Conservation (phyloP, 208 protist genomes). For the Crithidia fasciculata region DNA sequence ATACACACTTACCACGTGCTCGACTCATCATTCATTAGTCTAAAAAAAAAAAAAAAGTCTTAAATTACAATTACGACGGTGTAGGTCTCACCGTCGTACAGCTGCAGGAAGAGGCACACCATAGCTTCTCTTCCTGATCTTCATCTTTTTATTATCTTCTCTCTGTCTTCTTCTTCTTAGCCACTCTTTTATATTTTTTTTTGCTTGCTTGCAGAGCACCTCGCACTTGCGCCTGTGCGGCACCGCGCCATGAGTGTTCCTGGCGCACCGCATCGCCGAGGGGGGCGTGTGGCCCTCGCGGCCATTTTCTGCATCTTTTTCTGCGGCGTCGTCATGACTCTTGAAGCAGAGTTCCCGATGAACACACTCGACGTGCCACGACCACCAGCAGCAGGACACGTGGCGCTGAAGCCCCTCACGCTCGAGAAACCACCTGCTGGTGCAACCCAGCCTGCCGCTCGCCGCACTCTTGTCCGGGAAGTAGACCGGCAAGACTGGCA, state of each 20-base stretch:
- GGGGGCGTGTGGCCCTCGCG: neutral
- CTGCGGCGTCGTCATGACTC: neutral
- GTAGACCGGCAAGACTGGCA: slow-evolving; percentile 9
- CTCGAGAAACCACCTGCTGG: neutral
- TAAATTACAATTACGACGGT: too few relatives aligned
- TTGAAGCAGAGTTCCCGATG: neutral
- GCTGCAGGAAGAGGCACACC: too few relatives aligned
- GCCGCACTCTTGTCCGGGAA: slow-evolving; percentile 9
- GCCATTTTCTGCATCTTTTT: neutral
- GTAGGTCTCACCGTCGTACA: too few relatives aligned
- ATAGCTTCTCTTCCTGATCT: neutral
- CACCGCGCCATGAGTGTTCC: neutral
- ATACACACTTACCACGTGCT: too few relatives aligned
- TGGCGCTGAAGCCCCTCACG: too few relatives aligned
- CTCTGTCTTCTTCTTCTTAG: neutral
- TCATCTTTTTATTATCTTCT: neutral
- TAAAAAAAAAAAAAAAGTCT: too few relatives aligned
- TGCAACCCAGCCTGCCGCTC: neutral
- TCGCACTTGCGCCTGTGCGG: too few relatives aligned
- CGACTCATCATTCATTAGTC: too few relatives aligned
- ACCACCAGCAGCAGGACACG: neutral
- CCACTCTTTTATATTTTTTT: too few relatives aligned
- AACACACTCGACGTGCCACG: neutral
- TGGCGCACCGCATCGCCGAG: too few relatives aligned
- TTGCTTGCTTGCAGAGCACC: too few relatives aligned